Evolutionary conservation across 2,329 filamentous ascomycete species (phyloP).

Genomic region (Paracoccidioides lutzii): DNA sequence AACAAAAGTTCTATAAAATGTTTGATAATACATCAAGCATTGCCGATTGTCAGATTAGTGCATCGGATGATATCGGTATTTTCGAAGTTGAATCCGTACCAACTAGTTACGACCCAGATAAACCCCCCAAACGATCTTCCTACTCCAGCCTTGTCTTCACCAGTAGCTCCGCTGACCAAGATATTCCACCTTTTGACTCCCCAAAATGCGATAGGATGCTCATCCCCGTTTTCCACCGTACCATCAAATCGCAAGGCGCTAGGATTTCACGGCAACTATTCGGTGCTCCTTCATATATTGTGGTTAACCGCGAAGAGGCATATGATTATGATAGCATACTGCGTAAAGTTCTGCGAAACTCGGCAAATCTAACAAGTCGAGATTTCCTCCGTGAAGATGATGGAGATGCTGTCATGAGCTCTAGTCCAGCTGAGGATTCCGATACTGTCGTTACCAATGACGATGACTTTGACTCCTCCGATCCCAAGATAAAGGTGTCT

Average conservation of each 20-base stretch:
- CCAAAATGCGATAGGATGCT: conserved; percentile 35
- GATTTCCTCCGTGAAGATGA: conserved; percentile 45
- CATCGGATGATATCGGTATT: conserved; percentile 51
- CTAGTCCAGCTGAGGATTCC: conserved; percentile 42
- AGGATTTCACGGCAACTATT: conserved; percentile 24
- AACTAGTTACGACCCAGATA: conserved; percentile 56
- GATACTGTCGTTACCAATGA: conserved; percentile 55
- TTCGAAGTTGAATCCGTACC: conserved; percentile 69
- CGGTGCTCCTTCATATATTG: conserved; percentile 47
- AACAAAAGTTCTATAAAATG: conserved; percentile 71
- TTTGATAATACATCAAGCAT: conserved; percentile 59
- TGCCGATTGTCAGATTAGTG: conserved; percentile 55
- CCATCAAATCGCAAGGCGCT: conserved; percentile 16
- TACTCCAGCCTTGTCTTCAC: conserved; percentile 18
- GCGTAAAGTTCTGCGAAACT: conserved; percentile 64
- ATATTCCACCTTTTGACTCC: conserved; percentile 29
- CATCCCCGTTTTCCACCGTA: conserved; percentile 37
- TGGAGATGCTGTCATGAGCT: conserved; percentile 37
- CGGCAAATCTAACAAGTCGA: conserved; percentile 64
- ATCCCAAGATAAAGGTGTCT: conserved; percentile 57
- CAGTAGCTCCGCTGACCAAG: conserved; percentile 23
- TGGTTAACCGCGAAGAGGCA: conserved; percentile 61
- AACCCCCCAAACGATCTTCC: conserved; percentile 34
- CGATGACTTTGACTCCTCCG: conserved; percentile 51
- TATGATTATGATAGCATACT: conserved; percentile 57